Evolutionary conservation across 116 monocot species (phyloP), one percentile per base, ranked within the genome.

Genomic region (Trichopus zeylanicus): DNA sequence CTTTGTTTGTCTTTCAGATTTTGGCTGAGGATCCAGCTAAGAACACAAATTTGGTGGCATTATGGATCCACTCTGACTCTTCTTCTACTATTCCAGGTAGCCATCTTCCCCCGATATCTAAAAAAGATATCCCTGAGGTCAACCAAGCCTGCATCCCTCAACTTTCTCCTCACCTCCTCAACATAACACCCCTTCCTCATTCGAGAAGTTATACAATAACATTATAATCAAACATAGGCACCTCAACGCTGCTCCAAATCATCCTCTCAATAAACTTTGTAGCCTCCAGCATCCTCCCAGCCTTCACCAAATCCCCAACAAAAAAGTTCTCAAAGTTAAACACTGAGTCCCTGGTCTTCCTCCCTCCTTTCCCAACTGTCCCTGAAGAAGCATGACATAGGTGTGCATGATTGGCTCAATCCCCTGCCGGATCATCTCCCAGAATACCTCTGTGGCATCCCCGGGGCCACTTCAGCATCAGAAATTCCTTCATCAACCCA

Each of bases 371-470:
- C 94, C 89, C 71, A 89, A 32, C 29, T 89, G 93, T 24, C 93
- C 93, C 62, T 93, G 88, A 21, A 93, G 68, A 10, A 93, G 70
- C 93, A 89, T 93, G 8, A 93, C 64, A 58, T 88, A 93, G 0
- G 88, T 93, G 63, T 93, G 93, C 93, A 93, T 93, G 27, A 28
- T 80, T 0, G 89, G 94, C 68, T 78, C 83, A 18, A 80, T 70
- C 11, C 83, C 86, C 35, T 75, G 70, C 29, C 35, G 33, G 8
- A 73, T 19, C 94, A 89, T 94, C 69, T 76, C 80, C 34, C 80
- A 76, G 23, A 89, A 81, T 55, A 89, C 94, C 30, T 81, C 57
- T 1, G 94, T 94, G 3, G 94, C 89, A 31, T 83, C 86, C 4
- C 58, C 63, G 8, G n/a, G 75, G 51, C 33, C 71, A 72, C 61